phyloP scores from a whole-genome alignment of 371 early-diverging fungal species.

The Homolaphlyctis polyrhiza region DNA sequence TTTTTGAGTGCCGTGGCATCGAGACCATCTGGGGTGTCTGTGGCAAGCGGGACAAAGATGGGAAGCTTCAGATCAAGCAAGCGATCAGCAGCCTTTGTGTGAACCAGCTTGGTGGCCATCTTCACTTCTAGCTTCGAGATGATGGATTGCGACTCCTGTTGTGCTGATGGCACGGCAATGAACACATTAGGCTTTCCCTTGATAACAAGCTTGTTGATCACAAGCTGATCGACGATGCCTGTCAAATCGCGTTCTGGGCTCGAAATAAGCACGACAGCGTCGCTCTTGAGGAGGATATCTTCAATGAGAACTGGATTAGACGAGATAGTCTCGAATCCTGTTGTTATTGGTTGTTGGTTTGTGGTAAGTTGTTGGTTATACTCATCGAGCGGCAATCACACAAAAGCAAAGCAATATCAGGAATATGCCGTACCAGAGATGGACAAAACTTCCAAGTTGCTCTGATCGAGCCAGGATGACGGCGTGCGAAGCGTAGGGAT shows the following conservation, averaged over 20 bases:
- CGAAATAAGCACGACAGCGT: not conserved
- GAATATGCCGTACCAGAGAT: not conserved
- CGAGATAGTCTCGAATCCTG: not conserved
- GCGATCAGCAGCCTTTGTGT: not conserved
- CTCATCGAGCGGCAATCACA: no score
- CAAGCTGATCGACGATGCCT: not conserved
- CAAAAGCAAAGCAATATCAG: not conserved
- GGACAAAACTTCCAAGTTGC: not conserved
- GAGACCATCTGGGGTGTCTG: not conserved
- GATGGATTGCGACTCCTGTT: not conserved
- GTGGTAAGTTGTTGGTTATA: no score
- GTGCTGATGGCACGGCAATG: not conserved
- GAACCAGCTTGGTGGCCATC: not conserved
- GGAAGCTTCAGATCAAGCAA: not conserved
- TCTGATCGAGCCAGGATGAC: not conserved
- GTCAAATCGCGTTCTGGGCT: not conserved
- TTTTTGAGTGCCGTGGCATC: not conserved
- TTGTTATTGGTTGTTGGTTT: no score
- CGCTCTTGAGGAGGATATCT: not conserved
- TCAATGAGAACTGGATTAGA: not conserved
- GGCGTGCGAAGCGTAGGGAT: not conserved
- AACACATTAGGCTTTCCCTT: slow-evolving; percentile 1
- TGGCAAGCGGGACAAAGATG: not conserved
- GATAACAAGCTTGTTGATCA: not conserved
- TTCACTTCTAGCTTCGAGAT: not conserved